phyloP scores from a whole-genome alignment of 257 asterid species.

The Hygrophila difformis region DNA sequence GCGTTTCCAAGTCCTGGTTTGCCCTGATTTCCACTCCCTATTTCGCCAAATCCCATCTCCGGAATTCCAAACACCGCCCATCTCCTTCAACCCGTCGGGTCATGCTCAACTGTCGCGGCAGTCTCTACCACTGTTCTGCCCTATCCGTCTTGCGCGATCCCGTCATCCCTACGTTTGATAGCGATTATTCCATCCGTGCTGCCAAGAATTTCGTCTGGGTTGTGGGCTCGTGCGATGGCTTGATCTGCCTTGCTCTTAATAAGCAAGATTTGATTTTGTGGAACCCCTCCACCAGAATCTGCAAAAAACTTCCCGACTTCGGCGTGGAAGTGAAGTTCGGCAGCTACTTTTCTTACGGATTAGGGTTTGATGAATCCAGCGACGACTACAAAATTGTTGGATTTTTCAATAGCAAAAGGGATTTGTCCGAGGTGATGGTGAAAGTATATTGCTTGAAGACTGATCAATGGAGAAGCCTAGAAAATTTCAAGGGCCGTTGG shows the following conservation, averaged over 20 bases:
- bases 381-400: conserved; percentile 61
- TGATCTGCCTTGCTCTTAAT: conserved; percentile 27
- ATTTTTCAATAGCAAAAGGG: conserved; percentile 16
- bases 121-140: conserved; percentile 22
- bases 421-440: conserved; percentile 23
- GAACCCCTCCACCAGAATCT: conserved; percentile 40
- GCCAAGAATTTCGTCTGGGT: conserved; percentile 7
- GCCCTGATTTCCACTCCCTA: conserved; percentile 27
- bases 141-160: conserved; percentile 28
- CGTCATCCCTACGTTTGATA: conserved; percentile 2
- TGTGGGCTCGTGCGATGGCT: conserved; percentile 53
- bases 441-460: conserved; percentile 36
- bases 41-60: conserved; percentile 31
- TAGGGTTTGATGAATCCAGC: conserved; percentile 36
- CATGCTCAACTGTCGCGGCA: conserved; percentile 14
- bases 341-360: conserved; percentile 24
- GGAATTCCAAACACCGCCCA: neutral
- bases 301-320: conserved; percentile 31
- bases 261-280: conserved; percentile 24
- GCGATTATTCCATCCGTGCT: conserved; percentile 6
- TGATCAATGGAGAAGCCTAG: conserved; percentile 39
- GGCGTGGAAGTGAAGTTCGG: conserved; percentile 5
- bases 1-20: conserved; percentile 48
- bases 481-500: conserved; percentile 22
- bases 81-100: conserved; percentile 13